Conservation (phyloP, 2,329 filamentous ascomycete species). For the Phyllosticta citrichinensis region DNA sequence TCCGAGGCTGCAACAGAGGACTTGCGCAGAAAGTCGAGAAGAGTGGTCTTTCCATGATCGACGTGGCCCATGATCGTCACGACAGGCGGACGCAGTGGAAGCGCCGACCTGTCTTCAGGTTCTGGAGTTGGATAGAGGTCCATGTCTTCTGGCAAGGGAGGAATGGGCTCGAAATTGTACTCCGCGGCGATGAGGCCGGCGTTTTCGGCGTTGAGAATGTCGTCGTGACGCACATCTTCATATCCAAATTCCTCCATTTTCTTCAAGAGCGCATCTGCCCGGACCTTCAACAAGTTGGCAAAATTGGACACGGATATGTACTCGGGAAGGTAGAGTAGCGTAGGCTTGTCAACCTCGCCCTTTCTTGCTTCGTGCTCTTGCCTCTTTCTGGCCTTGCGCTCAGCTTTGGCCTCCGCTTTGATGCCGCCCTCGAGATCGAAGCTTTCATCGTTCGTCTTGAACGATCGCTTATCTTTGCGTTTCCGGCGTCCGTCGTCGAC, state of each 20-base stretch:
- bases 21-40: slow-evolving; percentile 86
- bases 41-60: slow-evolving; percentile 95
- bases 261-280: slow-evolving; percentile 57
- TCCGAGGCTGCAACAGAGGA: slow-evolving; percentile 85
- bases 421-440: not conserved
- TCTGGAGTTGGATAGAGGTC: slow-evolving; percentile 61
- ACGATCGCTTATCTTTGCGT: slow-evolving; percentile 12
- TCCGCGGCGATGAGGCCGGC: slow-evolving; percentile 84
- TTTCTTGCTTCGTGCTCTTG: not conserved
- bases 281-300: slow-evolving; percentile 63
- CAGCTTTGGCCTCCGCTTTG: slow-evolving; percentile 21
- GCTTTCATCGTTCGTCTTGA: slow-evolving; percentile 10
- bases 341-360: slow-evolving; percentile 20
- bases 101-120: slow-evolving; percentile 50
- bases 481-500: slow-evolving; percentile 17
- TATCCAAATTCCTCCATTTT: slow-evolving; percentile 83
- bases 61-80: slow-evolving; percentile 99
- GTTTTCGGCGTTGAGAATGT: slow-evolving; percentile 82
- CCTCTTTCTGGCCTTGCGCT: slow-evolving; percentile 21
- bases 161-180: slow-evolving; percentile 79
- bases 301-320: slow-evolving; percentile 84
- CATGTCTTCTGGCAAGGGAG: slow-evolving; percentile 51
- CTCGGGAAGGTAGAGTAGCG: slow-evolving; percentile 66
- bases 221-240: slow-evolving; percentile 70
- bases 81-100: slow-evolving; percentile 76